Percentiles rank a stretch among this genome's conserved stretches.
phyloP scores from a whole-genome alignment of 345 rosid genomes.

The Brassica cretica region DNA sequence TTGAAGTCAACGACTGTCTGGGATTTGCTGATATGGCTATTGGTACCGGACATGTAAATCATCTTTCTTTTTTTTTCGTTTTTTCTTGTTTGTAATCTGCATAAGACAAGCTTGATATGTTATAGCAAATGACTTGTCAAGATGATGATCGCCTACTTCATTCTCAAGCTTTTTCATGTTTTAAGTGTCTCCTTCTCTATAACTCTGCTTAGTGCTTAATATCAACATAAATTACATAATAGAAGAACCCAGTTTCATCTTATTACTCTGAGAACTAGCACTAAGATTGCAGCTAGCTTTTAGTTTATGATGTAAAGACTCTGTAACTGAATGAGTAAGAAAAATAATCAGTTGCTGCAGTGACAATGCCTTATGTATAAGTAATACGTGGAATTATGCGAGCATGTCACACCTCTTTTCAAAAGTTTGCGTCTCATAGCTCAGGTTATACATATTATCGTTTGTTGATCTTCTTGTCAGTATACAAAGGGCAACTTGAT shows the following conservation, averaged over 20 bases:
- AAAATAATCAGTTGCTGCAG: not conserved
- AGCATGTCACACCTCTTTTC: too few species aligned
- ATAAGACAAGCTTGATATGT: slow-evolving; percentile 1
- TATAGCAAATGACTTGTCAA: not conserved
- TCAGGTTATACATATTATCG: too few species aligned
- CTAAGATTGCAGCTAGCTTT: not conserved
- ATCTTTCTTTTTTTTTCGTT: slow-evolving; percentile 3
- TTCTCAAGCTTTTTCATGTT: not conserved
- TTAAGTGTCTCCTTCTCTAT: not conserved
- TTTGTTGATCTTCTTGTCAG: slow-evolving; percentile 9
- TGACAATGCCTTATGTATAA: too few species aligned
- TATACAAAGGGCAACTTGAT: not conserved
- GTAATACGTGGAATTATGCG: too few species aligned
- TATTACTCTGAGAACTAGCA: slow-evolving; percentile 9
- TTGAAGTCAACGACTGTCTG: slow-evolving; percentile 86
- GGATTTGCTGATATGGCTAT: slow-evolving; percentile 77
- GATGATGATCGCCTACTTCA: slow-evolving; percentile 3
- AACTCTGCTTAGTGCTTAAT: not conserved
- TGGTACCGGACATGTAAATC: slow-evolving; percentile 80
- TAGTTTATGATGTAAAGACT: not conserved
- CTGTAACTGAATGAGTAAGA: not conserved
- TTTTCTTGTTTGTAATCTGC: slow-evolving; percentile 7
- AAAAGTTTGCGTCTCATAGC: too few species aligned
- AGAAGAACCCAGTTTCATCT: slow-evolving; percentile 13
- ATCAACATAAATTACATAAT: not conserved